A percentile compares a stretch with the other conserved stretches of the same genome.
Conservation (phyloP, 495 filamentous ascomycete genomes). For the Daldinia childiae region DNA sequence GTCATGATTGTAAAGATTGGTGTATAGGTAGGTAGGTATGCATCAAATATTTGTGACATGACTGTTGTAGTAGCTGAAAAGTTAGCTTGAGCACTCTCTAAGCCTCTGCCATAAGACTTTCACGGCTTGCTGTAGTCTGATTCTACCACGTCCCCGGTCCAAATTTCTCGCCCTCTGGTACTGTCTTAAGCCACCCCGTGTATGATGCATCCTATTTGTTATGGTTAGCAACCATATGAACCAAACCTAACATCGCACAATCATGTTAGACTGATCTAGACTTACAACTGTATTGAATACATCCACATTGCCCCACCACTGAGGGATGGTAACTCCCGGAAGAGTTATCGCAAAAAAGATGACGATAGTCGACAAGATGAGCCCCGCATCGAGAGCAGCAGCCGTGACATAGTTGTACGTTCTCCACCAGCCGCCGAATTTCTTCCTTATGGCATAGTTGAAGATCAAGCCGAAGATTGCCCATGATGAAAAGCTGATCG, state of each 20-base stretch:
- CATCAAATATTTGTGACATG: neutral
- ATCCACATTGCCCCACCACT: constrained; percentile 61
- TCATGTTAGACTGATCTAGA: neutral
- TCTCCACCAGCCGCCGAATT: constrained; percentile 66
- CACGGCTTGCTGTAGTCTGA: neutral
- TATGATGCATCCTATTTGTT: constrained; percentile 44
- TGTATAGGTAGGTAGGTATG: too few species aligned
- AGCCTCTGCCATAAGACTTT: neutral
- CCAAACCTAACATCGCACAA: neutral
- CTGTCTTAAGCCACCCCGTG: constrained; percentile 46
- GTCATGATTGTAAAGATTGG: neutral
- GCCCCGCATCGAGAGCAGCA: constrained; percentile 61
- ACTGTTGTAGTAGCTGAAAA: neutral
- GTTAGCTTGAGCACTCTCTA: neutral
- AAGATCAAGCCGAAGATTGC: constrained; percentile 66
- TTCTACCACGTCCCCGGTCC: constrained; percentile 48
- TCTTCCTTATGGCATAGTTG: constrained; percentile 62
- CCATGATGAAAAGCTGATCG: constrained; percentile 69
- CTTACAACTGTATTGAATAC: constrained; percentile 50
- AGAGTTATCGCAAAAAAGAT: constrained; percentile 59
- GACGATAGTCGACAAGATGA: constrained; percentile 56
- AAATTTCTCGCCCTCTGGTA: constrained; percentile 49
- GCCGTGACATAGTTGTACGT: constrained; percentile 72
- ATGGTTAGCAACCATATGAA: constrained; percentile 21
- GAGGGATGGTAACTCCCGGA: constrained; percentile 51